Evolutionary conservation across 768 basidiomycete species (phyloP).

Genomic region (Agaricus subrufescens): DNA sequence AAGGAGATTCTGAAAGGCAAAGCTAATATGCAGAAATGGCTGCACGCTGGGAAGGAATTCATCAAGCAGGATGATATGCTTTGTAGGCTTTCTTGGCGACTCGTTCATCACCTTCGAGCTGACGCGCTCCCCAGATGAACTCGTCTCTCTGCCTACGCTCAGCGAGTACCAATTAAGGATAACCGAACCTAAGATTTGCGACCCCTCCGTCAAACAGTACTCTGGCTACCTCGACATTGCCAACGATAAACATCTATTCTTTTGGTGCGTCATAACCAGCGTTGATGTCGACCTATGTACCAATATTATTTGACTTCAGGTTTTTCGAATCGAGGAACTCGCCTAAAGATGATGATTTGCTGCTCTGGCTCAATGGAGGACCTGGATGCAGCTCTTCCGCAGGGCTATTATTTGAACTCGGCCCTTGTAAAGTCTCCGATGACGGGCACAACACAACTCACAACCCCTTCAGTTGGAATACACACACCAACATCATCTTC

Average conservation of each 20-base stretch:
- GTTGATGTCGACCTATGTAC: not conserved
- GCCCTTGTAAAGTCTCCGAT: constrained; percentile 75
- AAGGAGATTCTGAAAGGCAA: constrained; percentile 39
- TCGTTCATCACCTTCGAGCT: not conserved
- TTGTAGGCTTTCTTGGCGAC: constrained; percentile 42
- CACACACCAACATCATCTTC: constrained; percentile 71
- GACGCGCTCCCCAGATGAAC: constrained; percentile 46
- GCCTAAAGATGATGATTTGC: constrained; percentile 74
- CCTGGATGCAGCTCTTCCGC: constrained; percentile 72
- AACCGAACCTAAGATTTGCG: constrained; percentile 70
- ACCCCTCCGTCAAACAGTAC: constrained; percentile 72
- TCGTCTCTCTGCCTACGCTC: constrained; percentile 51
- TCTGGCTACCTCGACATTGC: constrained; percentile 83
- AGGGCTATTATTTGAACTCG: constrained; percentile 89
- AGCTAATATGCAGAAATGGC: constrained; percentile 56
- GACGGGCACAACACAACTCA: constrained; percentile 62
- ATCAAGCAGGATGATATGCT: constrained; percentile 66
- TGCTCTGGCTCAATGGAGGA: constrained; percentile 89
- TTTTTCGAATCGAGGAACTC: constrained; percentile 83
- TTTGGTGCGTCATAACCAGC: constrained; percentile 52
- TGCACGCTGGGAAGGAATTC: constrained; percentile 57
- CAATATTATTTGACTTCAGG: constrained; percentile 34
- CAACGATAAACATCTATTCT: constrained; percentile 80
- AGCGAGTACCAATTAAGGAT: constrained; percentile 52
- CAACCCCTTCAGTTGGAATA: constrained; percentile 88